Base-by-base conservation (phyloP, 257 asterid species). In the Solanum tacnaense region DNA sequence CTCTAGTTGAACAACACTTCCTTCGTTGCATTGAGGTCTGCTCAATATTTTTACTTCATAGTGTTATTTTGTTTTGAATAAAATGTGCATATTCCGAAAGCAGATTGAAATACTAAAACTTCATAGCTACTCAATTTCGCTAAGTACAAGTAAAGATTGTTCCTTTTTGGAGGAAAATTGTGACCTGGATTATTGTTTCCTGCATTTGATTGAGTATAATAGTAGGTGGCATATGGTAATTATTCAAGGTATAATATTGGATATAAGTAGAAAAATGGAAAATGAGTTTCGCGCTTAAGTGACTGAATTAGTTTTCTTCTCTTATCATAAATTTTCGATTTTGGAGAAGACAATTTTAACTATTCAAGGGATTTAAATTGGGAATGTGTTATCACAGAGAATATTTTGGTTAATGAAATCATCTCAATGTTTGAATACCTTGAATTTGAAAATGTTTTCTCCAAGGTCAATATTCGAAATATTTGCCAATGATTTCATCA, bases 1-100 rank as follows among this genome's bases (percentile, higher is more conserved):
- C 96, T 86, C 94, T 97, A 10, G 89, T 94, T 39, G 87, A 92
- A 46, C 95, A 96, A 36, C 98, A 95, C 89, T 95, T 97, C 88
- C 93, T 96, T 88, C 85, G 92, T 87, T 89, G 95, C 5, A 31
- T 95, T 72, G 94, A 97, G 99, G 99, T 96, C 41, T 65, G 49
- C 36, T 41, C 35, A 41, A 6, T 25, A 4, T 13, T 25, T 29
- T 3, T 29, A 78, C 29, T 8, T 25, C n/a, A 1, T 13, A 41
- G 36, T 6, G n/a, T n/a, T 39, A 6, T 4, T 34, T 34, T 72
- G 49, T 34, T 35, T 20, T 73, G 5, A 41, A 8, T 79, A 16
- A 41, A 78, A 2, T 79, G 13, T 78, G 2, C 84, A 78, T 41
- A 25, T 41, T 25, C 49, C 4, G 67, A 27, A 44, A 27, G 67